Conservation (phyloP, 352 stramenopile species). For the Phytophthora pini region DNA sequence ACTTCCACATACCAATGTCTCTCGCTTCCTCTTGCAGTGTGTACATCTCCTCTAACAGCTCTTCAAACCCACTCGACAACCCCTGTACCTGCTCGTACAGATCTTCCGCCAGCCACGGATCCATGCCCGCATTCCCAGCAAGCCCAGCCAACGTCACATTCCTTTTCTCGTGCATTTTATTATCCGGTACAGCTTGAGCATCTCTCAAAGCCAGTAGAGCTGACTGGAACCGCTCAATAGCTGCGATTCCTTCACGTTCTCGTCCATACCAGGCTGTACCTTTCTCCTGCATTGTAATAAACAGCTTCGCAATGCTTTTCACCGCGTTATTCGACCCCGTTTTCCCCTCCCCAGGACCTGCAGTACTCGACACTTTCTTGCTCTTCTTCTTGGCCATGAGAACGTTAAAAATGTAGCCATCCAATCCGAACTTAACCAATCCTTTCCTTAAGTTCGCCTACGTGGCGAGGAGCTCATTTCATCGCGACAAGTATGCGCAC, state of each 20-base stretch:
- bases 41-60: conserved; percentile 71
- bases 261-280: conserved; percentile 59
- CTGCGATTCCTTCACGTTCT: conserved; percentile 68
- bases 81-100: conserved; percentile 68
- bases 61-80: conserved; percentile 50
- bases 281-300: conserved; percentile 55
- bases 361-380: conserved; percentile 21
- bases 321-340: conserved; percentile 3
- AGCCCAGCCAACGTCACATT: conserved; percentile 31
- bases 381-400: conserved; percentile 57
- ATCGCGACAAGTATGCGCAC: conserved; percentile 22
- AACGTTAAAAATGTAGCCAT: background rate
- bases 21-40: conserved; percentile 47
- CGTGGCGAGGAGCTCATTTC: conserved; percentile 11
- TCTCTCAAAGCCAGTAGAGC: conserved; percentile 56
- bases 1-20: conserved; percentile 35
- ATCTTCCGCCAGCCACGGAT: conserved; percentile 75
- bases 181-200: conserved; percentile 13
- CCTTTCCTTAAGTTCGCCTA: conserved; percentile 33
- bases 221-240: conserved; percentile 76
- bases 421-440: background rate
- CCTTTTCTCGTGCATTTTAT: conserved; percentile 6
- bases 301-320: conserved; percentile 27
- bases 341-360: conserved; percentile 1
- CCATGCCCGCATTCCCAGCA: conserved; percentile 49